Conservation (phyloP, 805 yeast species). For the Lipomyces yamanashiensis region DNA sequence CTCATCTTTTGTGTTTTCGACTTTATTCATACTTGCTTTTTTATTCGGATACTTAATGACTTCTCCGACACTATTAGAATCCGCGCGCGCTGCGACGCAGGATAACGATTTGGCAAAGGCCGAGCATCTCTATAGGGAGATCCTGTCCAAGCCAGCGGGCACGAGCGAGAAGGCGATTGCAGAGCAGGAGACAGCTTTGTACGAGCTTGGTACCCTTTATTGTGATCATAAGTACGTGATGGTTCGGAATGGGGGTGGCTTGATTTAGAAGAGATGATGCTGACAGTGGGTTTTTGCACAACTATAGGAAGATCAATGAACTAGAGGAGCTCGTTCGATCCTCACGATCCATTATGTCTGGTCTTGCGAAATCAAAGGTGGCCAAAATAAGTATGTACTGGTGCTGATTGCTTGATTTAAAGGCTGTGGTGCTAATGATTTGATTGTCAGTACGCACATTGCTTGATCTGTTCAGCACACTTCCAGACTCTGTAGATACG, state of each 20-base stretch:
- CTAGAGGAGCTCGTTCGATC: constrained; percentile 66
- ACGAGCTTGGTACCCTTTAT: constrained; percentile 77
- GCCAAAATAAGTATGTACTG: constrained; percentile 67
- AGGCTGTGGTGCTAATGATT: background rate
- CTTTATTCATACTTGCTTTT: background rate
- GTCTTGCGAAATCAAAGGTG: constrained; percentile 89
- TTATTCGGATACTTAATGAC: constrained; percentile 7
- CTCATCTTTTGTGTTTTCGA: background rate
- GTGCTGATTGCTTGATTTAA: background rate
- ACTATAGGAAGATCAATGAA: constrained; percentile 50
- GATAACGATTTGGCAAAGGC: constrained; percentile 59
- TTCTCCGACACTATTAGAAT: constrained; percentile 36
- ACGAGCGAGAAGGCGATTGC: constrained; percentile 52
- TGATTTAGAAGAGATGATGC: background rate
- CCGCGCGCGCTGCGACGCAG: constrained; percentile 64
- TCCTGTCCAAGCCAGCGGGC: constrained; percentile 48
- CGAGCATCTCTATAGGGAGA: constrained; percentile 60
- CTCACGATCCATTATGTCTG: constrained; percentile 72
- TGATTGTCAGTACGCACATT: constrained; percentile 57
- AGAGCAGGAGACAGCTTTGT: constrained; percentile 68
- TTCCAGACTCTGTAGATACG: constrained; percentile 64
- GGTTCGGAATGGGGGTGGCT: background rate
- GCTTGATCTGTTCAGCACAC: constrained; percentile 74
- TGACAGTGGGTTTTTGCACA: background rate
- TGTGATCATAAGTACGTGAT: constrained; percentile 46